phyloP scores from a whole-genome alignment of 108 stramenopile species.

The Cyclotella baltica region DNA sequence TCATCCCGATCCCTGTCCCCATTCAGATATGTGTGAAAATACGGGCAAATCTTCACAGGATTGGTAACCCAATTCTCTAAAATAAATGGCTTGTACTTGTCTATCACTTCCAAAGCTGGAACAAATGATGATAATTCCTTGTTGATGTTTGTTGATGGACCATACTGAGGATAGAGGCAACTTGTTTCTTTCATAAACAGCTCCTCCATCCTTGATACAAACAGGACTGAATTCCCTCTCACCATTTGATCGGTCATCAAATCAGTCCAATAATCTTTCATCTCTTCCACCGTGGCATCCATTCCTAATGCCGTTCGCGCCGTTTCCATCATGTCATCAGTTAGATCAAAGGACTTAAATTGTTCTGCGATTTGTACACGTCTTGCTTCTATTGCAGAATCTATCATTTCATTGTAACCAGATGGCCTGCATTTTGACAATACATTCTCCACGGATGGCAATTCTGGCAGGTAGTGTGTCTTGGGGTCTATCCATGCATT shows the following conservation, averaged over 20 bases:
- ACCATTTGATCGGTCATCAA: not conserved
- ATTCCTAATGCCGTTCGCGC: slow-evolving; percentile 13
- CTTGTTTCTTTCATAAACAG: slow-evolving; percentile 18
- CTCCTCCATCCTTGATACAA: slow-evolving; percentile 29
- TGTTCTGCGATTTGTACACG: slow-evolving; percentile 7
- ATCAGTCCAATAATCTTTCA: not conserved
- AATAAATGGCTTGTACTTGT: slow-evolving; percentile 11
- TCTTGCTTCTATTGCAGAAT: slow-evolving; percentile 17
- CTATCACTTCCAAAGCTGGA: slow-evolving; percentile 11
- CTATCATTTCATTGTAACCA: not conserved
- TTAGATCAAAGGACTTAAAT: slow-evolving; percentile 1
- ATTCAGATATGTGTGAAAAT: not conserved
- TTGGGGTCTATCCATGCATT: slow-evolving; percentile 34
- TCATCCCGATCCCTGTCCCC: slow-evolving; percentile 4
- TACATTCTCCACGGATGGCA: not conserved
- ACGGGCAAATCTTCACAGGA: slow-evolving; percentile 32
- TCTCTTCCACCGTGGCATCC: slow-evolving; percentile 29
- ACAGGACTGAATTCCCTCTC: not conserved
- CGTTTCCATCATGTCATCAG: slow-evolving; percentile 1
- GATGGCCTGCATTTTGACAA: slow-evolving; percentile 16
- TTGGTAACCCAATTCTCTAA: slow-evolving; percentile 18
- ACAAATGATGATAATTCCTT: not conserved
- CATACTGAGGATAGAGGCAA: not conserved
- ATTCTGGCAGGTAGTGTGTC: slow-evolving; percentile 11
- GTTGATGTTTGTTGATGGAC: not conserved